A percentile compares a stretch with the other conserved stretches of the same genome.
phyloP scores from a whole-genome alignment of 2,329 filamentous ascomycete genomes.

The Incumbomyces lentus region DNA sequence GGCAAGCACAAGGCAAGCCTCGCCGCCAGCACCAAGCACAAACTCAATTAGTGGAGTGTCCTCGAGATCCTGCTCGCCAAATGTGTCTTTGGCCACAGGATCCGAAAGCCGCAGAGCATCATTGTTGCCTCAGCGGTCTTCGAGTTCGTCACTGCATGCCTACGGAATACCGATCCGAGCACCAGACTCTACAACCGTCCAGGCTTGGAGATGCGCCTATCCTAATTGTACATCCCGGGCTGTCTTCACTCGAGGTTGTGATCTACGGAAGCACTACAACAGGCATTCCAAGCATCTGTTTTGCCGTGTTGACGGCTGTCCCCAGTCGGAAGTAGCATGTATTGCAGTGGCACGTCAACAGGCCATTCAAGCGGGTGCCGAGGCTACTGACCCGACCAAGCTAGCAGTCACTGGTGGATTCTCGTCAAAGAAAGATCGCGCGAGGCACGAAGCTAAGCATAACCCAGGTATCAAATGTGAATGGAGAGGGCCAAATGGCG shows the following conservation, averaged over 20 bases:
- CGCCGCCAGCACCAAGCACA: constrained; percentile 14
- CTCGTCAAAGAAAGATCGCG: constrained; percentile 53
- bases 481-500: constrained; percentile 20
- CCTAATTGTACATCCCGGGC: constrained; percentile 50
- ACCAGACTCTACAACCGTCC: constrained; percentile 8
- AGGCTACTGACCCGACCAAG: constrained; percentile 12
- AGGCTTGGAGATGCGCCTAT: constrained; percentile 48
- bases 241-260: constrained; percentile 49
- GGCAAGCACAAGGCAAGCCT: constrained; percentile 14
- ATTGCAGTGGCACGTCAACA: constrained; percentile 1
- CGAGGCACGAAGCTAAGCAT: constrained; percentile 53
- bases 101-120: constrained; percentile 6
- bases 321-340: constrained; percentile 30
- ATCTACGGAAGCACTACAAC: constrained; percentile 54
- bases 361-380: constrained; percentile 3
- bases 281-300: constrained; percentile 52
- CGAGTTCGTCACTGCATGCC: constrained; percentile 17
- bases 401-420: constrained; percentile 45
- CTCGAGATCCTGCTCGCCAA: constrained; percentile 19
- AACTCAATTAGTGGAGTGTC: constrained; percentile 11
- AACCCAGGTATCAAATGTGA: constrained; percentile 48
- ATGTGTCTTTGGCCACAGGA: constrained; percentile 6
- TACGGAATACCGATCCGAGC: constrained; percentile 20
- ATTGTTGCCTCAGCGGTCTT: constrained; percentile 14
- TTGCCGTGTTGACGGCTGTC: constrained; percentile 49